A percentile compares a stretch with the other conserved stretches of the same genome.
phyloP scores from a whole-genome alignment of 1,139 yeast genomes.

The Taphrina confusa region DNA sequence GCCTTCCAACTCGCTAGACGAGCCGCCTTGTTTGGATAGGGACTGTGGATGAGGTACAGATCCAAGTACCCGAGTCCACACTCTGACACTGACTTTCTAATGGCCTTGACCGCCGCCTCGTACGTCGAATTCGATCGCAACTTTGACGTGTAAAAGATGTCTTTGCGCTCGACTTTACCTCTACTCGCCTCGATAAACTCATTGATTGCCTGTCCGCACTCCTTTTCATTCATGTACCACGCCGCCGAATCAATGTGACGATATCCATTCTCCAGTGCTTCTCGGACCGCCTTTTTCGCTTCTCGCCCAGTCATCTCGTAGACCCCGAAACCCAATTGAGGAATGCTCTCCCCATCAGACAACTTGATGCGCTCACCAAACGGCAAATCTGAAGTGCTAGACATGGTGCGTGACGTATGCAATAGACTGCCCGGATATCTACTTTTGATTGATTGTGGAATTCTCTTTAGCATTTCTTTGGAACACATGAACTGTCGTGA shows the following conservation, averaged over 20 bases:
- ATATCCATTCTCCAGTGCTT: constrained; percentile 42
- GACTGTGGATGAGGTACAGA: constrained; percentile 50
- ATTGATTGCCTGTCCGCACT: constrained; percentile 55
- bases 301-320: constrained; percentile 40
- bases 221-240: constrained; percentile 55
- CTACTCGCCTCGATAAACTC: constrained; percentile 56
- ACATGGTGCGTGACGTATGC: neutral
- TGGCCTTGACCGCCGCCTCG: constrained; percentile 57
- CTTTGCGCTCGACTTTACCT: constrained; percentile 51
- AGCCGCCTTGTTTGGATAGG: constrained; percentile 43
- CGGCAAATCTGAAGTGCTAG: neutral
- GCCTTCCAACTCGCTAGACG: constrained; percentile 53
- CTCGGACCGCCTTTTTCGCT: constrained; percentile 29
- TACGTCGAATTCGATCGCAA: constrained; percentile 50
- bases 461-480: too few species aligned
- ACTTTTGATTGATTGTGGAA: too few species aligned
- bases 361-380: constrained; percentile 42
- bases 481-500: too few species aligned
- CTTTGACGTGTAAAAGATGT: constrained; percentile 72
- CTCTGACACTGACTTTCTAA: constrained; percentile 54
- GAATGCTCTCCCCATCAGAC: constrained; percentile 53
- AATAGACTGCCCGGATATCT: too few species aligned
- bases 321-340: constrained; percentile 58
- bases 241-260: constrained; percentile 54
- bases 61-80: constrained; percentile 57